These are phyloP conservation scores for Trametes meyenii DNA, from an alignment of 768 basidiomycete genomes.

Conservation along the genomic window DNA sequence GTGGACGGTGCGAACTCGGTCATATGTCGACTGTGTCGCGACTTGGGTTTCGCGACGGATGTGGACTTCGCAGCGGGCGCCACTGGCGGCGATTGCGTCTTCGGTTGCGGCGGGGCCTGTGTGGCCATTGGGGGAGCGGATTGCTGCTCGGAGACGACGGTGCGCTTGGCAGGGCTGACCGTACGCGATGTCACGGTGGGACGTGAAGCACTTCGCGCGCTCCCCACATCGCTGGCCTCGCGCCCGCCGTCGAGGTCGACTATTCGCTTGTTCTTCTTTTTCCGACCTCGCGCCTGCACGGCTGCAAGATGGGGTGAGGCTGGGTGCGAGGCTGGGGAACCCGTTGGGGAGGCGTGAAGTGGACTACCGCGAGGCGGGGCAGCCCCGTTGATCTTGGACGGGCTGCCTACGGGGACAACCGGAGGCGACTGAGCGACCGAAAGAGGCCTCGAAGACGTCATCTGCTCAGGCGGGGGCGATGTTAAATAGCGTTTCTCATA, in stretches of 20 bases:
- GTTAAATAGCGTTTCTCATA: constrained; percentile 69
- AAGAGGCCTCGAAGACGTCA: constrained; percentile 50
- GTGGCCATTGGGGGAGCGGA: neutral
- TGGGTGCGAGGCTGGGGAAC: constrained; percentile 44
- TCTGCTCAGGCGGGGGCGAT: constrained; percentile 51
- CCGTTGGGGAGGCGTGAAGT: constrained; percentile 32
- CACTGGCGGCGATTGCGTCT: neutral
- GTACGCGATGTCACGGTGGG: constrained; percentile 18
- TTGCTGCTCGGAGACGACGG: constrained; percentile 6
- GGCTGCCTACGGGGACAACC: constrained; percentile 56
- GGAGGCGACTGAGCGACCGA: constrained; percentile 61
- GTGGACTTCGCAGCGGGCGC: constrained; percentile 27
- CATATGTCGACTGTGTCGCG: constrained; percentile 51
- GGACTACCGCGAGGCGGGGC: constrained; percentile 25
- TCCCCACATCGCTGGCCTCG: constrained; percentile 37
- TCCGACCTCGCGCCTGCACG: constrained; percentile 47
- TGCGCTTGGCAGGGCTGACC: constrained; percentile 22
- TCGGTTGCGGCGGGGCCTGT: neutral
- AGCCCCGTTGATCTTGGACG: constrained; percentile 18
- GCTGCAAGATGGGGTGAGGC: constrained; percentile 49
- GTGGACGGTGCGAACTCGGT: constrained; percentile 46
- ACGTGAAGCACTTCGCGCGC: constrained; percentile 28
- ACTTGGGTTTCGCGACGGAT: constrained; percentile 25
- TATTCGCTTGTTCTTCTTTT: constrained; percentile 72
- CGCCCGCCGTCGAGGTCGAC: constrained; percentile 71